These are phyloP conservation scores for Neodidymelliopsis sp. DNA, from an alignment of 2,329 filamentous ascomycete species.

Conservation along the genomic window DNA sequence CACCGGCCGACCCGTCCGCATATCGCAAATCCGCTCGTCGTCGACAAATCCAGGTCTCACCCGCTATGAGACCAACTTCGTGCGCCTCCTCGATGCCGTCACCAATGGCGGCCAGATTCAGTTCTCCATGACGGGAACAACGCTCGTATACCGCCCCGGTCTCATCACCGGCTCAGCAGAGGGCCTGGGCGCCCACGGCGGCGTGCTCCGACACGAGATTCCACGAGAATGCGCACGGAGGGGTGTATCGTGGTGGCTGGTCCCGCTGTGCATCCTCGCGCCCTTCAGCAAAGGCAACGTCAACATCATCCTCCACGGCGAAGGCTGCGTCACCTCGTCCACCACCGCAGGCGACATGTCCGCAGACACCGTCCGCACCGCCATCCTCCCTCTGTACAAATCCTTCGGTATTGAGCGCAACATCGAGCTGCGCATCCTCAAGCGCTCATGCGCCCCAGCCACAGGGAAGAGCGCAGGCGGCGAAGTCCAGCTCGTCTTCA, in stretches of 20 bases:
- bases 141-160: conserved; percentile 88
- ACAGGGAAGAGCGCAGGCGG: conserved; percentile 83
- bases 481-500: conserved; percentile 91
- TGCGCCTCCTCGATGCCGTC: conserved; percentile 90
- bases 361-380: conserved; percentile 91
- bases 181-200: conserved; percentile 74
- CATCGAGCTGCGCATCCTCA: conserved; percentile 84
- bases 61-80: conserved; percentile 91
- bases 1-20: conserved; percentile 86
- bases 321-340: conserved; percentile 89
- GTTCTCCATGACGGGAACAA: conserved; percentile 95
- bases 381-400: conserved; percentile 86
- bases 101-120: conserved; percentile 96
- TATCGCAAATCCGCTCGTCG: conserved; percentile 89
- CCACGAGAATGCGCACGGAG: conserved; percentile 78
- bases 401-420: conserved; percentile 87
- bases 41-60: conserved; percentile 90
- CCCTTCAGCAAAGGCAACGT: conserved; percentile 92
- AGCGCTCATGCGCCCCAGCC: conserved; percentile 72
- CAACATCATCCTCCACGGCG: conserved; percentile 87
- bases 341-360: conserved; percentile 87
- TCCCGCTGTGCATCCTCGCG: conserved; percentile 87
- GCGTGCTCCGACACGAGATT: conserved; percentile 82
- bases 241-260: conserved; percentile 89
- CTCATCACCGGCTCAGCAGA: conserved; percentile 86